A percentile compares a stretch with the other conserved stretches of the same genome.
phyloP scores from a whole-genome alignment of 1,284 basidiomycete genomes.

The Boletellus deceptivus region DNA sequence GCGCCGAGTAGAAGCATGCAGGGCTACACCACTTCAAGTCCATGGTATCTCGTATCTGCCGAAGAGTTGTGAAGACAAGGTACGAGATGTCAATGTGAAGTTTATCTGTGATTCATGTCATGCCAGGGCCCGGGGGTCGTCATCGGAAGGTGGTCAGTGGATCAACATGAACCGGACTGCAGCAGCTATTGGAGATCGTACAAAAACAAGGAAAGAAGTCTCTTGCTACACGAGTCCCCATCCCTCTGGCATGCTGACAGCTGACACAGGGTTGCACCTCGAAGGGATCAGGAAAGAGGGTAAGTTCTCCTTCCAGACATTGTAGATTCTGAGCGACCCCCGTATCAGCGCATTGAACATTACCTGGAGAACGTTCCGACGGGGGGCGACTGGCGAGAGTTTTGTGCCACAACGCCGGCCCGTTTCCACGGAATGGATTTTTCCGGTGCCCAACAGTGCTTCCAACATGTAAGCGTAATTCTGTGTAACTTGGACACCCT shows the following conservation, averaged over 20 bases:
- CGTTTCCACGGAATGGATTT: slow-evolving; percentile 23
- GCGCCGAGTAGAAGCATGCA: slow-evolving; percentile 22
- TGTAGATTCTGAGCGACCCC: neutral
- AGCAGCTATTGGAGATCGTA: slow-evolving; percentile 20
- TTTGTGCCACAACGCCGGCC: slow-evolving; percentile 32
- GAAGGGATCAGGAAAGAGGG: slow-evolving; percentile 21
- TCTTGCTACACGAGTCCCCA: neutral
- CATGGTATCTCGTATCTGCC: slow-evolving; percentile 24
- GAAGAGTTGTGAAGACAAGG: slow-evolving; percentile 24
- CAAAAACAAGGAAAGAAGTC: slow-evolving; percentile 24
- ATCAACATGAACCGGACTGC: slow-evolving; percentile 26
- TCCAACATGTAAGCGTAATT: neutral
- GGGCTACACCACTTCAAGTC: slow-evolving; percentile 16
- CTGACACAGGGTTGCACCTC: slow-evolving; percentile 25
- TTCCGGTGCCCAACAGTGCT: slow-evolving; percentile 25
- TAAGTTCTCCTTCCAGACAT: neutral
- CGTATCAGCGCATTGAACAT: slow-evolving; percentile 20
- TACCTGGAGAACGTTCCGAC: slow-evolving; percentile 26
- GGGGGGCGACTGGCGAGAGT: slow-evolving; percentile 29
- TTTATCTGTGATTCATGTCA: slow-evolving; percentile 1
- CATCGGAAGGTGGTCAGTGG: slow-evolving; percentile 16
- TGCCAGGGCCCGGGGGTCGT: slow-evolving; percentile 19
- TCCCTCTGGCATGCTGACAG: neutral
- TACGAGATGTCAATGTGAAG: neutral
- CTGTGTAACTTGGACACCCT: neutral